Evolutionary conservation across 2,329 filamentous ascomycete species (phyloP).

Genomic region (Thielaviopsis cerberus): DNA sequence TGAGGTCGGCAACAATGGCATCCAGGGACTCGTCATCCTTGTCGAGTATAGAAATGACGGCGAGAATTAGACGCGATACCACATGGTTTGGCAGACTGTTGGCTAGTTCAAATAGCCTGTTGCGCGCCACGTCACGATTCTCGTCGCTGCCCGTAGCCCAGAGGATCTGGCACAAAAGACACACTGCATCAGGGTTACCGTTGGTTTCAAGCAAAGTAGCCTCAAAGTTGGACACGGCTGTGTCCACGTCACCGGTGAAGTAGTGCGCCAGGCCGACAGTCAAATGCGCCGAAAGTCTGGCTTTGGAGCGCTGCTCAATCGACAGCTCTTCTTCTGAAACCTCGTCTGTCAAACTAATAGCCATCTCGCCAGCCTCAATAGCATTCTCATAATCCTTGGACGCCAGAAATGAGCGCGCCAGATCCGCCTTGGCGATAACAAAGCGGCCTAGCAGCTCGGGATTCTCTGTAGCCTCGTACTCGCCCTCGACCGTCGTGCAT

Average conservation of each 20-base stretch:
- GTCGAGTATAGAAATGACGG: slow-evolving; percentile 67
- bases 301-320: slow-evolving; percentile 44
- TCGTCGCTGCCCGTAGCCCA: slow-evolving; percentile 72
- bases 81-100: slow-evolving; percentile 58
- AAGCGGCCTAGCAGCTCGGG: slow-evolving; percentile 53
- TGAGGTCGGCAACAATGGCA: slow-evolving; percentile 62
- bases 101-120: slow-evolving; percentile 63
- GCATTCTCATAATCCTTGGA: slow-evolving; percentile 46
- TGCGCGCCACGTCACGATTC: slow-evolving; percentile 57
- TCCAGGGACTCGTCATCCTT: slow-evolving; percentile 60
- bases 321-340: slow-evolving; percentile 48
- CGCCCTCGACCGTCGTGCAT: slow-evolving; percentile 52
- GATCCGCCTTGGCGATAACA: slow-evolving; percentile 67
- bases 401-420: slow-evolving; percentile 68
- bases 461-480: slow-evolving; percentile 74
- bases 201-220: slow-evolving; percentile 59
- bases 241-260: slow-evolving; percentile 44
- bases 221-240: slow-evolving; percentile 63
- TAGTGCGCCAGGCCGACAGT: slow-evolving; percentile 73
- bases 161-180: slow-evolving; percentile 72
- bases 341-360: slow-evolving; percentile 60
- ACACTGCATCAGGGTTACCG: slow-evolving; percentile 65
- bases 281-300: slow-evolving; percentile 67
- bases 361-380: slow-evolving; percentile 61
- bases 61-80: slow-evolving; percentile 61